phyloP scores from a whole-genome alignment of 1,284 basidiomycete species.

The Puccinia coronata region DNA sequence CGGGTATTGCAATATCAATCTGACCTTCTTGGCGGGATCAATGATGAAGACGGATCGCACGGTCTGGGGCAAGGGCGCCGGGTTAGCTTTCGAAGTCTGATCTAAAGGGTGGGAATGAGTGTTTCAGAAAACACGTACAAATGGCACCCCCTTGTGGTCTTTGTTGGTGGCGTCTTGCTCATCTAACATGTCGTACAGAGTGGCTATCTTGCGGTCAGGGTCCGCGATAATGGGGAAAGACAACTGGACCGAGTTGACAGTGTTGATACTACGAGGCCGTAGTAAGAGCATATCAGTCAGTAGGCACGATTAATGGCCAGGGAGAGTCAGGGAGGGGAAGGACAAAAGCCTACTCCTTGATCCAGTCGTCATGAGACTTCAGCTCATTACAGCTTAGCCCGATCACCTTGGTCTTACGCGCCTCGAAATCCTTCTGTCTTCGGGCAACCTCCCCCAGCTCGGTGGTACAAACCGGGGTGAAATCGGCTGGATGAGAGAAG shows the following conservation, averaged over 20 bases:
- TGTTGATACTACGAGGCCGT: slow-evolving; percentile 25
- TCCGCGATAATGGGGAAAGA: slow-evolving; percentile 70
- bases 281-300: neutral
- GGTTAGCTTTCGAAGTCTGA: slow-evolving; percentile 51
- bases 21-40: slow-evolving; percentile 82
- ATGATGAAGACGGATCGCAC: slow-evolving; percentile 93
- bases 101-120: neutral
- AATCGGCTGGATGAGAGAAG: slow-evolving; percentile 80
- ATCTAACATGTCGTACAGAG: slow-evolving; percentile 90
- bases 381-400: slow-evolving; percentile 92
- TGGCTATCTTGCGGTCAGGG: slow-evolving; percentile 78
- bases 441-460: slow-evolving; percentile 94
- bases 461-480: slow-evolving; percentile 66
- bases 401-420: slow-evolving; percentile 87
- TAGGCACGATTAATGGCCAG: too few species aligned
- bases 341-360: slow-evolving; percentile 66
- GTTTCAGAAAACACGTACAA: slow-evolving; percentile 61
- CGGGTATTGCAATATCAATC: slow-evolving; percentile 85
- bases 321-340: too few species aligned
- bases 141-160: slow-evolving; percentile 83
- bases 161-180: slow-evolving; percentile 90
- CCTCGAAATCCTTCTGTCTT: slow-evolving; percentile 77
- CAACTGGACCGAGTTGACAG: slow-evolving; percentile 11
- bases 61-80: slow-evolving; percentile 63
- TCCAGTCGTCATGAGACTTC: slow-evolving; percentile 82